A percentile compares a stretch with the other conserved stretches of the same genome.
phyloP scores from a whole-genome alignment of 306 rosid genomes.

The Gillenia trifoliata region DNA sequence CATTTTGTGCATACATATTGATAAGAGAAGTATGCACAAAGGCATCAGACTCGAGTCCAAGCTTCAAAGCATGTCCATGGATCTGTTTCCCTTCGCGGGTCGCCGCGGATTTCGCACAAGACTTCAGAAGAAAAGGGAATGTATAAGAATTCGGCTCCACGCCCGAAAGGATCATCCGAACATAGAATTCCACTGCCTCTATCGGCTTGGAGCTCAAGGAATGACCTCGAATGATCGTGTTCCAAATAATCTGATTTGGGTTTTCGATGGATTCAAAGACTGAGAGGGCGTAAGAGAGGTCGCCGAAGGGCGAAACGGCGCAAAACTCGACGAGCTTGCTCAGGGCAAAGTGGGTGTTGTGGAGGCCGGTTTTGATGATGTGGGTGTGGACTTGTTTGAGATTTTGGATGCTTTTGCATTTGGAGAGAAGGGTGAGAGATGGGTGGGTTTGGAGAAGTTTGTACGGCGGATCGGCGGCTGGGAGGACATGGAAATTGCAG shows the following conservation, averaged over 20 bases:
- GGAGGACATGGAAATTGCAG: conserved; percentile 45
- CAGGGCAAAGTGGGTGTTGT: conserved; percentile 46
- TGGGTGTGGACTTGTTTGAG: conserved; percentile 61
- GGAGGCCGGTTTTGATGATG: conserved; percentile 64
- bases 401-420: conserved; percentile 42
- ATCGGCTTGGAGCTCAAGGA: conserved; percentile 36
- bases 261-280: conserved; percentile 35
- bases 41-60: conserved; percentile 45
- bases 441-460: conserved; percentile 50
- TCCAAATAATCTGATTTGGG: conserved; percentile 54
- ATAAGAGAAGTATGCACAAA: conserved; percentile 62
- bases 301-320: conserved; percentile 40
- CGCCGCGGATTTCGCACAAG: conserved; percentile 48
- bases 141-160: conserved; percentile 65
- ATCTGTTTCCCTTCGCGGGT: conserved; percentile 55
- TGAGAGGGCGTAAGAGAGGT: conserved; percentile 58
- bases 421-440: conserved; percentile 43
- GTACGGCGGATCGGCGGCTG: conserved; percentile 55
- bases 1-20: conserved; percentile 47
- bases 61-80: conserved; percentile 57
- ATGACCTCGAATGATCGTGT: conserved; percentile 61
- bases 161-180: conserved; percentile 39
- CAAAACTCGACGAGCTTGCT: conserved; percentile 66
- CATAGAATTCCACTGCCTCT: conserved; percentile 29
- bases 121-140: conserved; percentile 61